Percentiles rank a stretch among this genome's conserved stretches.
These are phyloP conservation scores for Drechslerella dactyloides DNA, from an alignment of 2,329 filamentous ascomycete species.

Conservation along the genomic window DNA sequence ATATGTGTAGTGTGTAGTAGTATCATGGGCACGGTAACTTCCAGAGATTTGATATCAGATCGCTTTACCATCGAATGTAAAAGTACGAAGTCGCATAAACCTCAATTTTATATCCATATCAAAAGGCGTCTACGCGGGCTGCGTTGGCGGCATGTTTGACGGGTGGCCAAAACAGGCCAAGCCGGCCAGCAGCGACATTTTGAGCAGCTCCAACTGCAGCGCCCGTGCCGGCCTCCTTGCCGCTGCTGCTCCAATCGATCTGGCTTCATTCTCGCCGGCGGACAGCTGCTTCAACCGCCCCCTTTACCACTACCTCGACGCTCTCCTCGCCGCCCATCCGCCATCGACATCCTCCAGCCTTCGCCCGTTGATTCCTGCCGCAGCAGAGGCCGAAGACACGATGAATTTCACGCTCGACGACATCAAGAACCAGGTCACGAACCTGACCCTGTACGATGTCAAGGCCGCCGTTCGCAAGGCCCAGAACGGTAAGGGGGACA, in stretches of 20 bases:
- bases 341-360: constrained; percentile 4
- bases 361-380: background rate
- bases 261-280: constrained; percentile 8
- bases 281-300: constrained; percentile 7
- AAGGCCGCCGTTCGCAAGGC: constrained; percentile 94
- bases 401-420: constrained; percentile 66
- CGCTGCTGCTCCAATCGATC: constrained; percentile 36
- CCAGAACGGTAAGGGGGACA: constrained; percentile 79
- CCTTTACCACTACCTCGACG: constrained; percentile 1
- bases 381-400: constrained; percentile 2
- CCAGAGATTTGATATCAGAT: no score
- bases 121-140: constrained; percentile 4
- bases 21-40: no score
- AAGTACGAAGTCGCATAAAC: background rate
- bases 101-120: background rate
- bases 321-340: background rate
- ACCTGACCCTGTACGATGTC: constrained; percentile 91
- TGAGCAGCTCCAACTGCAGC: constrained; percentile 45
- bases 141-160: constrained; percentile 38
- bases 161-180: constrained; percentile 11
- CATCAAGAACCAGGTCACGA: constrained; percentile 84
- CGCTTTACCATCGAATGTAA: no score
- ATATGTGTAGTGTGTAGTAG: background rate
- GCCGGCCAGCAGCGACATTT: constrained; percentile 41
- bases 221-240: constrained; percentile 14